phyloP scores from a whole-genome alignment of 208 protist species.

The Crithidia brevicula region DNA sequence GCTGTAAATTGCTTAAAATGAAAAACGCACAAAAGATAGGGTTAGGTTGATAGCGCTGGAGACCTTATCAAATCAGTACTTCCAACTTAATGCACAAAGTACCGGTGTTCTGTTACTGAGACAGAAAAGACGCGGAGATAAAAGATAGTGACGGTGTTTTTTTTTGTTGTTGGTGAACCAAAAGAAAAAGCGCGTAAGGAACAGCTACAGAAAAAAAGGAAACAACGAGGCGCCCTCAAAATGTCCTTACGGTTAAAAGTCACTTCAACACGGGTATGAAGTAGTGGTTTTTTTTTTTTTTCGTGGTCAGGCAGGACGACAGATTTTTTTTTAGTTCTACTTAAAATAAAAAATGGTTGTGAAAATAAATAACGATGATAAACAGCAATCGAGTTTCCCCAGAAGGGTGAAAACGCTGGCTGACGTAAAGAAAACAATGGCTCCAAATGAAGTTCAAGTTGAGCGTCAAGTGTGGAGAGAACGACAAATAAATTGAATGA shows the following conservation, averaged over 20 bases:
- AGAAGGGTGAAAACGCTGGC: conserved; percentile 4
- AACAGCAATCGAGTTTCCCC: conserved; percentile 8
- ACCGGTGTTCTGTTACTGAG: neutral
- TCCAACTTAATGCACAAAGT: neutral
- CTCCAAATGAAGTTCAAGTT: neutral
- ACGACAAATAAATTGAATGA: conserved; percentile 2
- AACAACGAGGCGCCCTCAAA: neutral
- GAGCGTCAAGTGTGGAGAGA: neutral
- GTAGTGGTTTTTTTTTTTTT: neutral
- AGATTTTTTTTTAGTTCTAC: neutral
- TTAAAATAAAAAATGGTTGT: neutral
- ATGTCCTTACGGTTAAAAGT: neutral
- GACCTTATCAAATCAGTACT: neutral
- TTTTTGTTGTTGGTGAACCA: conserved; percentile 18
- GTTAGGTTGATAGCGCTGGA: neutral
- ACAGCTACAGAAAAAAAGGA: conserved; percentile 12
- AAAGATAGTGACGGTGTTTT: conserved; percentile 14
- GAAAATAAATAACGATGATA: conserved; percentile 10
- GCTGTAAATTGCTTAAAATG: too few relatives aligned
- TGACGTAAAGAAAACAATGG: neutral
- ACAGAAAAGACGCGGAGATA: conserved; percentile 20
- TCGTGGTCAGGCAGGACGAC: neutral
- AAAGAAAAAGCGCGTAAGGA: too few relatives aligned
- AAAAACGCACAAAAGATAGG: neutral
- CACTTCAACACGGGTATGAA: neutral